Conservation (phyloP, 768 basidiomycete genomes). For the Atractiella rhizophila region DNA sequence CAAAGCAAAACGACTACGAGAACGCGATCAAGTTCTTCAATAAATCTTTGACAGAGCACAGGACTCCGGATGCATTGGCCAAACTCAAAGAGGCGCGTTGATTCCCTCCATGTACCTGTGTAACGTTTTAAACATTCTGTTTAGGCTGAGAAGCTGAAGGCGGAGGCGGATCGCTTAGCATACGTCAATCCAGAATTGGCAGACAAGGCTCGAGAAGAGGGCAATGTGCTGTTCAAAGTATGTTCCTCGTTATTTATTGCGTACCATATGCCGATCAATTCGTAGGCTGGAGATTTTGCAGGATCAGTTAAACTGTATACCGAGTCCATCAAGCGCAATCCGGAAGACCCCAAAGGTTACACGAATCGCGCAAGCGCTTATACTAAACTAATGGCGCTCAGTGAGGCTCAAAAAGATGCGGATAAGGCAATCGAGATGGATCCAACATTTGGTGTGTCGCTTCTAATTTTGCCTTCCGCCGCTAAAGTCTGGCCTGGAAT, state of each 20-base stretch:
- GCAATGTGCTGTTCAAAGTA: conserved; percentile 68
- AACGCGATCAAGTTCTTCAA: conserved; percentile 73
- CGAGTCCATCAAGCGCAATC: conserved; percentile 90
- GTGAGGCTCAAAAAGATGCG: conserved; percentile 88
- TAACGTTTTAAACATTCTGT: neutral
- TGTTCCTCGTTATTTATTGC: neutral
- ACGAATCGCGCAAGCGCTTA: conserved; percentile 97
- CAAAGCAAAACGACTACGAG: conserved; percentile 46
- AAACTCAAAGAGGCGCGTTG: conserved; percentile 42
- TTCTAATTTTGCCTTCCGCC: neutral
- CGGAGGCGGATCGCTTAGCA: conserved; percentile 48
- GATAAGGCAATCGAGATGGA: conserved; percentile 81
- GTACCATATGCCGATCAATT: neutral
- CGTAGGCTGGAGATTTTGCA: conserved; percentile 50
- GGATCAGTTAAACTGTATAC: conserved; percentile 73
- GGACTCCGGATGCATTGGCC: conserved; percentile 69
- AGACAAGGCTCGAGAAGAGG: conserved; percentile 63
- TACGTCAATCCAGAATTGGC: conserved; percentile 73
- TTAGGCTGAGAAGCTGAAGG: conserved; percentile 45
- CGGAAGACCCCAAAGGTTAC: conserved; percentile 68
- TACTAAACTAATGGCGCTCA: conserved; percentile 73
- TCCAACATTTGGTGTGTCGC: conserved; percentile 43
- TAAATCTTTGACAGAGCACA: conserved; percentile 86
- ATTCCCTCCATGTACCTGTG: neutral
- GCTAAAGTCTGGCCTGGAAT: neutral